Conservation (phyloP, 225 moss, liverwort and hornwort species). For the Pseudisothecium myosuroides region DNA sequence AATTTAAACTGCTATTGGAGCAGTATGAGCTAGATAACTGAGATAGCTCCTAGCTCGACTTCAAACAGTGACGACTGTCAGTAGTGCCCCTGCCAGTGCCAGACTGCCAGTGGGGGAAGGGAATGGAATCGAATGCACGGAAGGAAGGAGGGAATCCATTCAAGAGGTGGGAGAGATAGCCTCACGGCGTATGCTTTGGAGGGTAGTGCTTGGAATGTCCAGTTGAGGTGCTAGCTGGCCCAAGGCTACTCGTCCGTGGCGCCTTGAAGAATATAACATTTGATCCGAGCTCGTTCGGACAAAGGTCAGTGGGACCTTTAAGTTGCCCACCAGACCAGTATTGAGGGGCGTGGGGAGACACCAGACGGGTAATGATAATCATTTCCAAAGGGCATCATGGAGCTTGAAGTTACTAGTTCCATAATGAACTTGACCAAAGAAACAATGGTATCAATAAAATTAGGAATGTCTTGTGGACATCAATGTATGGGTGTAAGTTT, state of each 20-base stretch:
- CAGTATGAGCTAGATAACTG: background rate
- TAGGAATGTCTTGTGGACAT: background rate
- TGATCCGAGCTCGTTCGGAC: background rate
- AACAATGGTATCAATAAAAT: background rate
- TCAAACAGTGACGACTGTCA: background rate
- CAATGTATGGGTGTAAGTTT: background rate
- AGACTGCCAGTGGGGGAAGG: background rate
- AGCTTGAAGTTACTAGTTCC: background rate
- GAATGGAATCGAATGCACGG: background rate
- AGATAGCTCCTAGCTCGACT: background rate
- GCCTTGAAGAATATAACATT: background rate
- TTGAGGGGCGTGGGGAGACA: background rate
- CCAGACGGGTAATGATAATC: background rate
- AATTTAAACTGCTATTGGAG: background rate
- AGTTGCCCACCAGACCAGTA: background rate
- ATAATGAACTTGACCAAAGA: background rate
- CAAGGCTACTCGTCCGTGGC: background rate
- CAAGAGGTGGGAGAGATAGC: background rate
- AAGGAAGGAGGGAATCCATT: background rate
- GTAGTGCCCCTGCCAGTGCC: background rate
- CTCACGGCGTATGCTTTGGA: background rate
- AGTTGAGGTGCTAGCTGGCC: background rate
- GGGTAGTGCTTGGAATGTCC: constrained; percentile 5
- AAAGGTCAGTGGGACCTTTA: background rate
- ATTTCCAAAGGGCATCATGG: background rate